Evolutionary conservation across 371 early-diverging fungal species (phyloP).

Genomic region (Lichtheimia corymbifera): DNA sequence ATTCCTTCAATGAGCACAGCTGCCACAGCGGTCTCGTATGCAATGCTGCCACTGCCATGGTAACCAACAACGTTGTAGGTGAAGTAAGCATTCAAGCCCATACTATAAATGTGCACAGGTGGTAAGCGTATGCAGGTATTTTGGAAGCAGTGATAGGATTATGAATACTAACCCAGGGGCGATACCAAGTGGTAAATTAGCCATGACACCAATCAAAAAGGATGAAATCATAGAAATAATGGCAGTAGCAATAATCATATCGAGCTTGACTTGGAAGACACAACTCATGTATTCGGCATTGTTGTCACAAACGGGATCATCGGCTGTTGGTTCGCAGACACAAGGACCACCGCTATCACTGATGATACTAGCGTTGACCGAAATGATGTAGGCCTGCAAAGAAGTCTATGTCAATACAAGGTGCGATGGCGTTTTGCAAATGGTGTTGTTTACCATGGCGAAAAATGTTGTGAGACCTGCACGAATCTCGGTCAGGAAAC

Average conservation of each 20-base stretch:
- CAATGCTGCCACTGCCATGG: constrained; percentile 71
- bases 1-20: constrained; percentile 83
- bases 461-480: constrained; percentile 74
- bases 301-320: constrained; percentile 46
- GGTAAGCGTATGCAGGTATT: neutral
- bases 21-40: constrained; percentile 70
- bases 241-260: constrained; percentile 73
- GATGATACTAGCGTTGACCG: constrained; percentile 77
- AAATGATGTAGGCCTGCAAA: constrained; percentile 31
- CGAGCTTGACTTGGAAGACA: constrained; percentile 62
- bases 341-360: constrained; percentile 78
- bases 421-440: too few relatives aligned
- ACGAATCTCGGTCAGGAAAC: constrained; percentile 66
- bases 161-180: constrained; percentile 58
- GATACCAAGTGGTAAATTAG: constrained; percentile 77
- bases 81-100: constrained; percentile 85
- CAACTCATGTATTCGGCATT: constrained; percentile 62
- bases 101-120: constrained; percentile 27
- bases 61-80: constrained; percentile 80
- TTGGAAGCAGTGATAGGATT: neutral
- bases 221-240: constrained; percentile 68
- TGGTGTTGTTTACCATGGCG: constrained; percentile 49
- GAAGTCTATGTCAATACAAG: neutral
- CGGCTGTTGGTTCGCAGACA: constrained; percentile 51
- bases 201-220: constrained; percentile 67